These are phyloP conservation scores for Pseudevernia furfuracea DNA, from an alignment of 495 filamentous ascomycete species.

Conservation along the genomic window DNA sequence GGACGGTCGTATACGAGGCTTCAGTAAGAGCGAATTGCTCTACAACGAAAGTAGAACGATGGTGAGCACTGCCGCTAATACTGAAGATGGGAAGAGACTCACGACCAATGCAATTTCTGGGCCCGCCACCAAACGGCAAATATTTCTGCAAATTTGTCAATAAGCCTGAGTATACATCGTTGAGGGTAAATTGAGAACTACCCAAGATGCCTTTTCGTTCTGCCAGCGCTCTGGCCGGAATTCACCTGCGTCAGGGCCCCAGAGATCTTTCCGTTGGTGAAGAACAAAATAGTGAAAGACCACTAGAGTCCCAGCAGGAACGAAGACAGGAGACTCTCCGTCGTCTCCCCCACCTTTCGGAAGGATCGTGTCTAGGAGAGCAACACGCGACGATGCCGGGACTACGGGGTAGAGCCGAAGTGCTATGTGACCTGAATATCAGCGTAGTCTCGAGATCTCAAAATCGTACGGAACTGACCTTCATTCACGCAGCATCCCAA, in stretches of 20 bases:
- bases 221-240: slow-evolving; percentile 47
- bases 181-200: too few species aligned
- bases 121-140: background rate
- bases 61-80: background rate
- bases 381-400: background rate
- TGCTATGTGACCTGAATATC: background rate
- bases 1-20: background rate
- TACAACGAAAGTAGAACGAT: background rate
- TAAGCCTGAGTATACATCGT: too few species aligned
- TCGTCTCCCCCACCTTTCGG: slow-evolving; percentile 45
- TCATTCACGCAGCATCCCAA: background rate
- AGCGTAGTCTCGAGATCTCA: too few species aligned
- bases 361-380: slow-evolving; percentile 34
- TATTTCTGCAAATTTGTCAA: background rate
- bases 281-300: slow-evolving; percentile 34
- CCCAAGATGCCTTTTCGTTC: background rate
- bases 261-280: slow-evolving; percentile 41
- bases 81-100: background rate
- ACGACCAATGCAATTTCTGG: slow-evolving; percentile 2
- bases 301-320: slow-evolving; percentile 25
- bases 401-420: background rate
- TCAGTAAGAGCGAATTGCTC: slow-evolving; percentile 2
- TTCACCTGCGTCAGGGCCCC: slow-evolving; percentile 39
- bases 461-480: background rate
- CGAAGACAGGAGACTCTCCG: slow-evolving; percentile 29